Evolutionary conservation across 148 eudicot genomes (phyloP).

Genomic region (Chenopodium formosanum): DNA sequence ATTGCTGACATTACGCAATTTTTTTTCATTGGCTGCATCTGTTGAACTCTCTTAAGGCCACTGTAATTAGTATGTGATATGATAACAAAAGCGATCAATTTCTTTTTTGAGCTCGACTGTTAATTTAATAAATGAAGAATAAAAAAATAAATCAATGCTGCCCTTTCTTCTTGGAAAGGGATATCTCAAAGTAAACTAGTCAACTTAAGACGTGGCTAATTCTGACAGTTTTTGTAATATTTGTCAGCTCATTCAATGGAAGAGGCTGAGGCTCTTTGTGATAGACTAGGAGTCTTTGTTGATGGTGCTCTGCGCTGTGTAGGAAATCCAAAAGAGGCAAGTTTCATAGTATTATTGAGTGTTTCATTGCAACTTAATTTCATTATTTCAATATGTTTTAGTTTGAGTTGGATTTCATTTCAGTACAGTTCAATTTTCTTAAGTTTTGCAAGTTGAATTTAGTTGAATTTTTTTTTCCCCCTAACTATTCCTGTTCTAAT

Average conservation of each 20-base stretch:
- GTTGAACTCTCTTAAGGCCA: background rate
- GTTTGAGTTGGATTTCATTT: background rate
- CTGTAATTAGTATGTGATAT: too few relatives aligned
- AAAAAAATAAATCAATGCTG: background rate
- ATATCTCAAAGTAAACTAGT: background rate
- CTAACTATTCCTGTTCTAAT: background rate
- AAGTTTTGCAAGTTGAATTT: background rate
- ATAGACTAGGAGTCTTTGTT: slow-evolving; percentile 66
- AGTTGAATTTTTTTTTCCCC: background rate
- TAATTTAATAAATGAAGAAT: too few relatives aligned
- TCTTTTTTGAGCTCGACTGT: background rate
- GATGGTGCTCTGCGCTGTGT: slow-evolving; percentile 71
- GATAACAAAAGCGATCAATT: background rate
- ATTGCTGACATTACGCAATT: background rate
- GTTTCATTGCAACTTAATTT: background rate
- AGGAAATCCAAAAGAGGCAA: slow-evolving; percentile 71
- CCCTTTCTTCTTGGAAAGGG: background rate
- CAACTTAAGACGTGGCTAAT: background rate
- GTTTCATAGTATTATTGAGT: background rate
- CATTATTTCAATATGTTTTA: background rate
- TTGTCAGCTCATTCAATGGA: slow-evolving; percentile 71
- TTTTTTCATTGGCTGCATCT: background rate
- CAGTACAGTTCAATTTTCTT: background rate
- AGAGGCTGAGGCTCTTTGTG: slow-evolving; percentile 76
- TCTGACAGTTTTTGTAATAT: background rate